Base-by-base conservation (phyloP, 1,139 yeast species). In the Yamadazyma triangularis region DNA sequence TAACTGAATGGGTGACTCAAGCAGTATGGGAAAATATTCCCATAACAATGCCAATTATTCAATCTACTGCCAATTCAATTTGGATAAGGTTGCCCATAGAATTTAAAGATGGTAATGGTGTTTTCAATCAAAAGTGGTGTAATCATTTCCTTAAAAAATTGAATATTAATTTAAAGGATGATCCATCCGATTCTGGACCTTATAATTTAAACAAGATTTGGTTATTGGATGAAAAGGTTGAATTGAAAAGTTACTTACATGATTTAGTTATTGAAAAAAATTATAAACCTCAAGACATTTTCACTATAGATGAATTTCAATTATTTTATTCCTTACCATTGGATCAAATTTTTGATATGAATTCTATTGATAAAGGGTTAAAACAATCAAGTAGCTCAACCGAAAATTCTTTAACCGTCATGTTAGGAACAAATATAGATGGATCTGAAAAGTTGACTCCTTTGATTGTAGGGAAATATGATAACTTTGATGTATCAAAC, bases 1-100 rank as follows among this genome's bases (percentile, higher is more conserved):
- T 79, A 27, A 70, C 79, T 8, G 85, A 79, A 50, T 79, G 85
- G 85, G 74, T 78, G 29, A 71, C 81, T 1, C 85, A 78, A 48
- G 75, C 79, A 15, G 68, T 72, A 2, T 78, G 86, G 85, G 81
- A 77, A 48, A 70, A 69, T 28, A 74, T 77, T 18, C 85, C 85
- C 2, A 70, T 78, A 6, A 75, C 83, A 0, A 70, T 79, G 0
- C 82, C 83, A 0, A 74, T 77, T 15, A 65, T 79, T 16, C 79
- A 76, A 44, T 76, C 73, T 51, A 75, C 85, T 1, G 84, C 86
- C 2, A 66, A 71, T 32, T 70, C 79, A 4, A 73, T 78, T 18
- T 79, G 85, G 85, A 76, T 72, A 27, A 57, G 76, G 31, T 57
- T 78, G 13, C 82, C 85, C 0, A 55, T 63, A 1, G 57, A 61